Evolutionary conservation across 768 basidiomycete genomes (phyloP).

Genomic region (Austroboletus festivus): DNA sequence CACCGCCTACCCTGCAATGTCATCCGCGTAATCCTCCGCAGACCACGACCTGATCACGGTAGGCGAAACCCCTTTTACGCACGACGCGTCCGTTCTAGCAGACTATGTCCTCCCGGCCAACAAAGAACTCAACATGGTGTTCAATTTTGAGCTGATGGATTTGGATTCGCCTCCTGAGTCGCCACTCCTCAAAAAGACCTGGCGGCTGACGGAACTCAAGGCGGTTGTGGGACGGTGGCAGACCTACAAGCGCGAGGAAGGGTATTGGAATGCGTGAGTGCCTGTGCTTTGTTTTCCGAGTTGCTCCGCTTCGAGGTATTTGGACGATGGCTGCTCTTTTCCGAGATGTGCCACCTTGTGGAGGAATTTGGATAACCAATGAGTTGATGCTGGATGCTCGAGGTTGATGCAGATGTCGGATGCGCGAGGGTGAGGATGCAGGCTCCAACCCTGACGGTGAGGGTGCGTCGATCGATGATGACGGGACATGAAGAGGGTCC

Average conservation of each 20-base stretch:
- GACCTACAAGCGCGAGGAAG: constrained; percentile 49
- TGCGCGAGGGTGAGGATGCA: not conserved
- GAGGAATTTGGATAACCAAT: no score
- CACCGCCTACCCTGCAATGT: no score
- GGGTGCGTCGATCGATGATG: constrained; percentile 14
- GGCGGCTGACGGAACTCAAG: constrained; percentile 54
- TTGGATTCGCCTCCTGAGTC: constrained; percentile 46
- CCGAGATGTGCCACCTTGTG: no score
- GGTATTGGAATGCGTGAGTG: constrained; percentile 66
- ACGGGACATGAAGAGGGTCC: constrained; percentile 15
- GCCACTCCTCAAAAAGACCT: constrained; percentile 43
- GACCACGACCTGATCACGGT: constrained; percentile 61
- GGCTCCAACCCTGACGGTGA: constrained; percentile 1
- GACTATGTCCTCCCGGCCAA: constrained; percentile 54
- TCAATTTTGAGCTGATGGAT: constrained; percentile 62
- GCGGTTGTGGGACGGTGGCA: constrained; percentile 52
- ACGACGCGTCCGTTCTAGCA: constrained; percentile 48
- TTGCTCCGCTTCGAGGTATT: no score
- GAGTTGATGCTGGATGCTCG: no score
- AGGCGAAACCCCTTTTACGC: constrained; percentile 61
- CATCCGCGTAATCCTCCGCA: no score
- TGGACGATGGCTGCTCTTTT: no score
- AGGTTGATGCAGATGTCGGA: no score
- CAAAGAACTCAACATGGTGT: constrained; percentile 64
- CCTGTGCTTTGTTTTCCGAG: not conserved